These are phyloP conservation scores for Leccinum ponderosum DNA, from an alignment of 1,284 basidiomycete species.

Conservation along the genomic window DNA sequence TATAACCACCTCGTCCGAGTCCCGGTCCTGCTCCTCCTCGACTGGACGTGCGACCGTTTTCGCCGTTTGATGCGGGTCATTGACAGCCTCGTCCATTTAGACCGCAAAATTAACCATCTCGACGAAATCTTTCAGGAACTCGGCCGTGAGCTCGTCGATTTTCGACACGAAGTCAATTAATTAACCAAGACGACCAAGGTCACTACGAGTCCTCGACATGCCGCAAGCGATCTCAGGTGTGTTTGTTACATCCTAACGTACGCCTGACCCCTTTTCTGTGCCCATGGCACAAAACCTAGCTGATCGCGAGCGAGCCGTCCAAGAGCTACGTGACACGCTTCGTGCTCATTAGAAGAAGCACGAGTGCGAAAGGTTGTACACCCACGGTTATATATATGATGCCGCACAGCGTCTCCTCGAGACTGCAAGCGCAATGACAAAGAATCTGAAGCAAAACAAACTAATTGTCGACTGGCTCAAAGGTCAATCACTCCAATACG, in stretches of 20 bases:
- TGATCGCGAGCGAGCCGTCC: not conserved
- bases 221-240: not conserved
- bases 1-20: not conserved
- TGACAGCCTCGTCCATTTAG: no score
- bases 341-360: not conserved
- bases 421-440: not conserved
- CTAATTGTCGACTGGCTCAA: not conserved
- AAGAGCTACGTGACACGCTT: not conserved
- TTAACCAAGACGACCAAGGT: not conserved
- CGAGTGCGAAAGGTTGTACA: not conserved
- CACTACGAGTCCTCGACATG: not conserved
- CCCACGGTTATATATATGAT: not conserved
- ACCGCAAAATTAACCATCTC: not conserved
- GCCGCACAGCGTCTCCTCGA: not conserved
- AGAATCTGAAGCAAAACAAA: not conserved
- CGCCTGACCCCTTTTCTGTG: not conserved
- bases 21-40: not conserved
- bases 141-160: not conserved
- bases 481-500: not conserved
- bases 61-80: slow-evolving; percentile 39
- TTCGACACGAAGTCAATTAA: not conserved
- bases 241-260: not conserved
- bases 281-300: not conserved
- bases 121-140: not conserved
- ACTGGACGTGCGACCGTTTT: slow-evolving; percentile 43